Conservation (phyloP, 2,329 filamentous ascomycete genomes). For the Apiospora marii region DNA sequence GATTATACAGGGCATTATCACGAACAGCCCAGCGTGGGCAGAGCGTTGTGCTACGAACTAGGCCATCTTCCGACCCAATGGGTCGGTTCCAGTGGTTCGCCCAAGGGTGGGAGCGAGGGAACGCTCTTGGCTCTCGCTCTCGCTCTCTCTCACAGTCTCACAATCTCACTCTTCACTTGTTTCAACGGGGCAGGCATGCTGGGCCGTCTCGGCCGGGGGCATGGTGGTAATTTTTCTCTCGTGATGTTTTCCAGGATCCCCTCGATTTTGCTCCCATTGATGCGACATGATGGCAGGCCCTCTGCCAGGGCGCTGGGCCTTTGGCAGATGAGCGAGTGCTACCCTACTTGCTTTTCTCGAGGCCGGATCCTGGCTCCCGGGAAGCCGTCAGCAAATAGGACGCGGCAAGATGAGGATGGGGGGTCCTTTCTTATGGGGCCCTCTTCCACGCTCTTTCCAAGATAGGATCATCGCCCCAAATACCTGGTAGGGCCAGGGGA, state of each 20-base stretch:
- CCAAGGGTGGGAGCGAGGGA: not conserved
- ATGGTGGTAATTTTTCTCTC: not conserved
- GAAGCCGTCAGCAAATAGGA: not conserved
- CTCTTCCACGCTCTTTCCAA: not conserved
- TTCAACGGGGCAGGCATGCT: not conserved
- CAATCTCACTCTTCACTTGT: not conserved
- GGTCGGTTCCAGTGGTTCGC: not conserved
- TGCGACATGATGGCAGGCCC: not conserved
- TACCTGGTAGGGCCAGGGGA: not conserved
- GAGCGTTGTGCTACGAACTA: not conserved
- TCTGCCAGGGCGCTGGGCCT: not conserved
- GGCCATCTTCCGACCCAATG: not conserved
- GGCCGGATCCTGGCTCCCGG: not conserved
- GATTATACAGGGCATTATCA: not conserved
- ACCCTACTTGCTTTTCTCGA: not conserved
- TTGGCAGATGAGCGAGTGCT: not conserved
- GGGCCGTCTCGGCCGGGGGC: not conserved
- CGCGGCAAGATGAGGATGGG: no score
- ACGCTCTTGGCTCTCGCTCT: no score
- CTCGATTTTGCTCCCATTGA: no score
- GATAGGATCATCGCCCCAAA: not conserved
- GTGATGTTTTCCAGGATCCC: no score
- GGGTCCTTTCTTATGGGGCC: not conserved
- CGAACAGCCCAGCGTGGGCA: constrained; percentile 2
- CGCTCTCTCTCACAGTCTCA: no score